Evolutionary conservation across 768 basidiomycete genomes (phyloP), one percentile per base, ranked within the genome.

Genomic region (Mycena indigotica): DNA sequence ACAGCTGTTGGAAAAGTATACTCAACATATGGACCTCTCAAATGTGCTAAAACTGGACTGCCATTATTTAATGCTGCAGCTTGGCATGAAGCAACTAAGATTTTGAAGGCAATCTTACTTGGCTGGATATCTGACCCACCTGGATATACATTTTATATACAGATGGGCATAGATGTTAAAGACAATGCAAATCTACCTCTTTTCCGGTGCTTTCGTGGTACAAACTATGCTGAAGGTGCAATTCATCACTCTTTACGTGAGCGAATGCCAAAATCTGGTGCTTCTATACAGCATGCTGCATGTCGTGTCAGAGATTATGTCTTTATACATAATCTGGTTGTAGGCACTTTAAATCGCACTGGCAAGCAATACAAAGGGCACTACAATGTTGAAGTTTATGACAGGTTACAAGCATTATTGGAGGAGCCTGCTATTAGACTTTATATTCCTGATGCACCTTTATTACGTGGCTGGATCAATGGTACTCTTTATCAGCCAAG

Each of bases 241-340:
- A 21, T 58, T 1, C 57, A 58, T 25, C 19, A 38, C 4, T 23
- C 5, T 2, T 15, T 58, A 2, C 10, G 45, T n/a, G 44, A 3
- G 4, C 45, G 45, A 28, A 58, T 58, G 57, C 51, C 57, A 19
- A 58, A 53, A 16, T 58, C 57, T 19, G 57, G 57, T 1, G 28
- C 21, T 4, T 53, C 52, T 16, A 21, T 58, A 5, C 10, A 45
- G 24, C 52, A 58, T 49, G 57, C 52, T 28, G 23, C 12, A 39
- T n/a, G 40, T 10, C 52, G 57, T 8, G 23, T 57, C 2, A 28
- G 19, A 35, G 50, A 46, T n/a, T 48, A 46, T 55, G 53, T 54
- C 26, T 29, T 52, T 23, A 52, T 52, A 16, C 50, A 52, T 45
- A 57, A 57, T 28, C 50, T 57, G 4, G 40, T 45, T 21, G 50